Percentiles rank a stretch among this genome's conserved stretches.
Conservation (phyloP, 768 basidiomycete genomes). For the Trametes villosa region DNA sequence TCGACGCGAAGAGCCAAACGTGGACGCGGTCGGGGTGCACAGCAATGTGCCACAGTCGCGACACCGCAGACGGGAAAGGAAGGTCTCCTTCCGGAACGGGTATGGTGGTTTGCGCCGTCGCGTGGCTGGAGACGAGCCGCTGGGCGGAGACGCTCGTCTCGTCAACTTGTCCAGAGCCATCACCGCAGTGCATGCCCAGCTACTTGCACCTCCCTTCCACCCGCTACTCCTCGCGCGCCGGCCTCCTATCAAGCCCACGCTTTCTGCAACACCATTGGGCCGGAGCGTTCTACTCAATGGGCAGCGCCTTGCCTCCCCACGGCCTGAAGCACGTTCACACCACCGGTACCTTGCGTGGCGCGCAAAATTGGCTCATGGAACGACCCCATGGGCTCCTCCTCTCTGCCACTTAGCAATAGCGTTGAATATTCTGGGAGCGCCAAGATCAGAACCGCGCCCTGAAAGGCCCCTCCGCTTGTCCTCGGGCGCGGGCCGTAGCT, state of each 20-base stretch:
- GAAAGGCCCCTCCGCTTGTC: neutral
- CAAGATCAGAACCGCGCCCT: neutral
- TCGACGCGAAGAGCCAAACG: neutral
- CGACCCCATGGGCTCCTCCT: neutral
- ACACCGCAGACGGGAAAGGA: neutral
- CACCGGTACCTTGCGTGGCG: neutral
- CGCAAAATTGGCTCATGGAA: conserved; percentile 7
- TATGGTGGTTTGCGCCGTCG: neutral
- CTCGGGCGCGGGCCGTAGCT: neutral
- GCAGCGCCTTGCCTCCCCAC: neutral
- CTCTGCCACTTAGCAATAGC: no score
- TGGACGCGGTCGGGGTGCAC: neutral
- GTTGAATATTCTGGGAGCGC: conserved; percentile 1
- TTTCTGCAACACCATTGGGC: neutral
- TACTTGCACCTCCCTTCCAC: no score
- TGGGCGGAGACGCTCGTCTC: neutral
- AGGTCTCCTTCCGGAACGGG: neutral
- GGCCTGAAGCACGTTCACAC: neutral
- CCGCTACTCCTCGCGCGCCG: neutral
- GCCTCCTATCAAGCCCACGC: neutral
- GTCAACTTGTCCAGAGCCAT: neutral
- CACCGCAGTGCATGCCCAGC: neutral
- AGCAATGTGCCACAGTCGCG: neutral
- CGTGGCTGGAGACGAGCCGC: neutral
- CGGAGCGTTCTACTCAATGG: neutral